Evolutionary conservation across 495 filamentous ascomycete species (phyloP), one percentile per base, ranked within the genome.

Genomic region (Lentithecium fluviatile): DNA sequence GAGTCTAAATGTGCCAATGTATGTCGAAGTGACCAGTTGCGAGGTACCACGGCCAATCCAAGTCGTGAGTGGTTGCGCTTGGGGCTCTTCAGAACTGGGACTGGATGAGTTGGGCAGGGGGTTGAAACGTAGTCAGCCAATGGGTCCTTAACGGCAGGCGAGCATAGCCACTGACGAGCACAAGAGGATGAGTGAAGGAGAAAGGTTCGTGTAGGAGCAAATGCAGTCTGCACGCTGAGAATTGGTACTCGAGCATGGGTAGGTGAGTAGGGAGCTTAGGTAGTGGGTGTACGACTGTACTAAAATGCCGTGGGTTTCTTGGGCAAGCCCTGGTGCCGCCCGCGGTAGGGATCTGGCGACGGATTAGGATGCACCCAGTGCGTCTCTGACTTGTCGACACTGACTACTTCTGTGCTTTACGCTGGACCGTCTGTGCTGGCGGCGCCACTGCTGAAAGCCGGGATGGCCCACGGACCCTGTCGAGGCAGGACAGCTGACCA

Each of bases 81-180:
- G 46, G 58, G 65, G 56, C 66, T 69, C 62, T 69, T 65, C 59
- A 60, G 66, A 65, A 62, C 50, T 61, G 38, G 58, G 38, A 51
- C 49, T 58, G 60, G 54, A 56, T 58, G 42, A 32, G 48, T 23
- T 56, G 43, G 66, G 50, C 66, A 62, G 62, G 66, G 66, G 62
- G 17, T 25, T 69, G 62, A 69, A 65, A 69, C 62, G 58, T 65
- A 52, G 47, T 32, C 47, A 52, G 45, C 61, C 66, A 62, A 69
- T 65, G 29, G 61, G 36, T 45, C 24, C 8, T 55, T 48, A 54
- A 55, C 45, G 45, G 24, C 26, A 54, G 50, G 57, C 47, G 52
- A 38, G 58, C 56, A 68, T 64, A 69, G 66, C 62, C 62, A 65
- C 66, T 58, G 10, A 32, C 36, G 8, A 56, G 62, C 56, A 20